Base-by-base conservation (phyloP, 2,329 filamentous ascomycete genomes). In the Venturia carpophila region DNA sequence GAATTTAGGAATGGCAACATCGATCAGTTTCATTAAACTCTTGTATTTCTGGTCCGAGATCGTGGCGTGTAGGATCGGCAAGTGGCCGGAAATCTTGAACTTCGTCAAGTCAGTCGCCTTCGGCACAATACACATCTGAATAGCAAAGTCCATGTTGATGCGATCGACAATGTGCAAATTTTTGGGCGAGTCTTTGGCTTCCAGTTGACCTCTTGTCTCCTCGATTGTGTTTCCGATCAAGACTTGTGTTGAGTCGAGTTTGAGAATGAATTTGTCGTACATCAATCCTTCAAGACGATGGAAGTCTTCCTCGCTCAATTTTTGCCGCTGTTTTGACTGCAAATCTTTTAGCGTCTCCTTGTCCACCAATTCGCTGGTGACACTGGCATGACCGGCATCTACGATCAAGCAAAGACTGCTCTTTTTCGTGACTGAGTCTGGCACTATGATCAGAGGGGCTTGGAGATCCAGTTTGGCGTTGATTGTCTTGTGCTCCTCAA, bases 41-140 rank as follows among this genome's bases (percentile, higher is more conserved):
- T 97, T 99, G 80, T 99, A 99, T 74, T 99, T 99, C 45, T 87
- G 87, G 71, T 99, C 95, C 0, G 94, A 97, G 45, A 95, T 87
- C 0, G 90, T 90, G 13, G 90, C 94, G 74, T 97, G 93, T 0
- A 99, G 81, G 63, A 97, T 87, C 0, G 95, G 94, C 64, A 99
- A 81, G 70, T 95, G 91, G 1, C 94, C 94, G 1, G 92, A 95
- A 42, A 99, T 86, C 67, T 91, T 89, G 69, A 97, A 87, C 71
- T 94, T 94, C 17, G 94, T 95, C 61, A 99, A 79, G 68, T 97
- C 95, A 0, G 93, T 89, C 0, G 91, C 91, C 73, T 97, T 97
- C 0, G 94, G 94, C n/a, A 99, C 80, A 69, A 99, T 99, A 9
- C 92, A 99, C 24, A 90, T 88, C 74, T 97, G 92, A n/a, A 99